These are phyloP conservation scores for Monotropa hypopitys DNA, from an alignment of 179 eudicot genomes.

Conservation along the genomic window DNA sequence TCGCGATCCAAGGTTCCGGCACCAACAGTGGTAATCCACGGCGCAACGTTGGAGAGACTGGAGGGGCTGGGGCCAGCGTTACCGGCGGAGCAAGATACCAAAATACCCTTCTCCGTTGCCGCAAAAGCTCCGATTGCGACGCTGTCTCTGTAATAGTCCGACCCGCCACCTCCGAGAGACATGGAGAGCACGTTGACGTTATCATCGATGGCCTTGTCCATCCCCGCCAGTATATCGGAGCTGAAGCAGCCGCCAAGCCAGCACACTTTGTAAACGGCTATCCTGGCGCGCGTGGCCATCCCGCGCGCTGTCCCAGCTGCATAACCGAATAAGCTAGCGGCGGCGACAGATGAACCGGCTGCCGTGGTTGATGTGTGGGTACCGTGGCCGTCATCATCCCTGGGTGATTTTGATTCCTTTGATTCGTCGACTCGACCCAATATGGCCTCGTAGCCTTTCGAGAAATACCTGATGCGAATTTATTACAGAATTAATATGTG, in stretches of 20 bases:
- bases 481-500: not conserved
- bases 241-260: conserved; percentile 79
- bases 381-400: conserved; percentile 78
- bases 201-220: conserved; percentile 59
- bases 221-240: conserved; percentile 61
- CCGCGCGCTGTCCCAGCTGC: conserved; percentile 74
- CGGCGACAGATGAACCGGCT: conserved; percentile 44
- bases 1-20: conserved; percentile 78
- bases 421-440: conserved; percentile 49
- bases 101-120: conserved; percentile 70
- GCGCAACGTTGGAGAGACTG: conserved; percentile 60
- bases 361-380: conserved; percentile 75
- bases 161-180: conserved; percentile 58
- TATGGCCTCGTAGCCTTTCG: conserved; percentile 59
- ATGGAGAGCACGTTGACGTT: conserved; percentile 55
- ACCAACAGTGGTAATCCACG: conserved; percentile 87
- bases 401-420: conserved; percentile 50
- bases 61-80: conserved; percentile 60
- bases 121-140: conserved; percentile 82
- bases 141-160: conserved; percentile 53
- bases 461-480: conserved; percentile 28
- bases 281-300: conserved; percentile 56
- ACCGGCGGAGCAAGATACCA: conserved; percentile 74
- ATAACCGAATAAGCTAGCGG: conserved; percentile 51
- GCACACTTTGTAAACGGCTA: conserved; percentile 66